These are phyloP conservation scores for Phyllostachys edulis DNA, from an alignment of 176 grass and related monocot genomes.

Conservation along the genomic window DNA sequence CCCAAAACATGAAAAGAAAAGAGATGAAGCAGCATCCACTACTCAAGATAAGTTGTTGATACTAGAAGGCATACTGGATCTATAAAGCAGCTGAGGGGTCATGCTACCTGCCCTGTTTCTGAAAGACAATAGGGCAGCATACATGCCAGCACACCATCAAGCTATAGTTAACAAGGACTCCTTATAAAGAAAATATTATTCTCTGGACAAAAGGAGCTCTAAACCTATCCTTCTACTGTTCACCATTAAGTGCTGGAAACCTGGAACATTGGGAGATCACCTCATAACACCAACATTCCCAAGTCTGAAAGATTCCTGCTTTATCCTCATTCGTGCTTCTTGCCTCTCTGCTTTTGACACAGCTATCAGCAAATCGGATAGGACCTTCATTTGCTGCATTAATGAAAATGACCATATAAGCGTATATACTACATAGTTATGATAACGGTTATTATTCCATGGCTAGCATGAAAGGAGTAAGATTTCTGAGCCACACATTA, in stretches of 20 bases:
- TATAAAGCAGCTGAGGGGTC: conserved; percentile 15
- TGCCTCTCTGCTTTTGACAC: conserved; percentile 99
- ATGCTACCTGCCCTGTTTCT: conserved; percentile 1
- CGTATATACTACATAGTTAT: neutral
- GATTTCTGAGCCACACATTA: neutral
- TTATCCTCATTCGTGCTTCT: conserved; percentile 84
- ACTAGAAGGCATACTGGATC: conserved; percentile 11
- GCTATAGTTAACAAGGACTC: neutral
- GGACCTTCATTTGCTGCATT: conserved; percentile 80
- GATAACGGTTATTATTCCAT: conserved; percentile 24
- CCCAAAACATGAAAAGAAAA: neutral
- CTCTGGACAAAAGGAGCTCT: neutral
- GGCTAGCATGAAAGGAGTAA: neutral
- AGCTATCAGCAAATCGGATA: conserved; percentile 85
- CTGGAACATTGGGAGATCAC: conserved; percentile 31
- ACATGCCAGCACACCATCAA: neutral
- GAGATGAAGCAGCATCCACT: neutral
- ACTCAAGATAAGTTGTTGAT: conserved; percentile 2
- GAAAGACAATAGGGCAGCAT: neutral
- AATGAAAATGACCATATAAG: conserved; percentile 25
- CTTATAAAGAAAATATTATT: neutral
- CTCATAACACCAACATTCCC: conserved; percentile 98
- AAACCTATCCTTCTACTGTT: neutral
- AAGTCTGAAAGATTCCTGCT: conserved; percentile 92
- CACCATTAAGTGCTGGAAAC: neutral